Base-by-base conservation (phyloP, 768 basidiomycete species). In the Phlebiopsis flavidoalba region DNA sequence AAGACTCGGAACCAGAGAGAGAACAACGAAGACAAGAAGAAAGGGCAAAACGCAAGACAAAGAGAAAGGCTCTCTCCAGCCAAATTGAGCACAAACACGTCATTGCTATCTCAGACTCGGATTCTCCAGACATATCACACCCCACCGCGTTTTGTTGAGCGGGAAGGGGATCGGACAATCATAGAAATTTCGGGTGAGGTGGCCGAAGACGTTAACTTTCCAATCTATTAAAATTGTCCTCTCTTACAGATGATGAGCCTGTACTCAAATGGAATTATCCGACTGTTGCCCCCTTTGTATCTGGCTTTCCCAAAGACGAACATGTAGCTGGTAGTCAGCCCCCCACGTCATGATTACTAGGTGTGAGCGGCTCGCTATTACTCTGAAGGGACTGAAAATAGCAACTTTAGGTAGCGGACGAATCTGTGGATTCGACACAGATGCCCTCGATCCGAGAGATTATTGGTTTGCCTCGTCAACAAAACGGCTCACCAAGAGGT, bases 1-100 rank as follows among this genome's bases (percentile, higher is more conserved):
- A 82, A 31, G 88, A 91, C 71, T 89, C 88, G 0, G 89, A 89
- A 70, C 87, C 87, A 19, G 88, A 90, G 69, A 76, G 86, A 59
- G 80, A 83, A 64, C 74, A 75, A 70, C 65, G 67, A 53, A 71
- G 70, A 37, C 57, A 60, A 40, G 52, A 48, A 51, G 59, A 64
- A 24, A 71, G 64, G 64, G 64, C 52, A 62, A 54, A 53, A 65
- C 66, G 64, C 72, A 66, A 57, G 62, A 59, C 36, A 12, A 55
- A 31, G 21, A 36, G 37, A n/a, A 43, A 40, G 48, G 54, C 40
- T 14, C 54, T 1, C 31, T 17, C 54, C 15, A 10, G 11, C 33
- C 12, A 8, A 53, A 31, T 2, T 31, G 15, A 33, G 3, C 11
- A 53, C 11, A 21, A 17, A 35, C 24, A 65, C 31, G 64, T 56